Evolutionary conservation across 257 asterid species (phyloP), one percentile per base, ranked within the genome.

Genomic region (Leonotis leonurus): DNA sequence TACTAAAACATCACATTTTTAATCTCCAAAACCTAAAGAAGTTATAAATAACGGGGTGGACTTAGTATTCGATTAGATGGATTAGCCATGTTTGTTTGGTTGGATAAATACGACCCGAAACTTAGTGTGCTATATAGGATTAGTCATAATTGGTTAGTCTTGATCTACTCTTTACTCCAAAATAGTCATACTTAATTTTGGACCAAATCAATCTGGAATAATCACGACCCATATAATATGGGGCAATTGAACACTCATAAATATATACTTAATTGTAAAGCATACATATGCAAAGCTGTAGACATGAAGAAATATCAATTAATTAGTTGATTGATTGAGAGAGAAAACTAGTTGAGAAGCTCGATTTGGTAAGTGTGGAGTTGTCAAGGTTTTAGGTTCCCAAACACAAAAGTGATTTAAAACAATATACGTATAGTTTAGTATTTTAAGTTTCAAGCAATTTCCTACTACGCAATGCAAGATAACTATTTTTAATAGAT

Each of bases 301-400:
- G 30, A 16, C 54, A 46, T 46, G 54, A 46, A 46, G 54, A 46
- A 46, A 46, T 12, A 6, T n/a, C 3, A 1, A 10, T 1, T n/a
- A n/a, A 11, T 51, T 10, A 10, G 17, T 22, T 11, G 16, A 17
- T 44, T 17, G 25, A 17, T 3, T 1, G 25, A 44, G 51, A 44
- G 51, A 44, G 51, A 16, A 5, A 11, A 72, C 21, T 29, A 16
- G 64, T n/a, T 70, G 72, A 59, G 72, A 67, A 65, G 74, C 61
- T 67, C 53, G 69, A 63, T 56, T 75, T 67, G 81, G 81, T 75
- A 69, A 45, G 22, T 51, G 48, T 43, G 67, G 74, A 67, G 74
- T 62, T 75, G 68, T 75, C 81, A 71, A 13, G 45, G 12, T 49
- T 74, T 8, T 27, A 14, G 27, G 50, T 5, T 49, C 18, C 3